These are phyloP conservation scores for Peronospora belbahrii DNA, from an alignment of 352 stramenopile genomes.

Conservation along the genomic window DNA sequence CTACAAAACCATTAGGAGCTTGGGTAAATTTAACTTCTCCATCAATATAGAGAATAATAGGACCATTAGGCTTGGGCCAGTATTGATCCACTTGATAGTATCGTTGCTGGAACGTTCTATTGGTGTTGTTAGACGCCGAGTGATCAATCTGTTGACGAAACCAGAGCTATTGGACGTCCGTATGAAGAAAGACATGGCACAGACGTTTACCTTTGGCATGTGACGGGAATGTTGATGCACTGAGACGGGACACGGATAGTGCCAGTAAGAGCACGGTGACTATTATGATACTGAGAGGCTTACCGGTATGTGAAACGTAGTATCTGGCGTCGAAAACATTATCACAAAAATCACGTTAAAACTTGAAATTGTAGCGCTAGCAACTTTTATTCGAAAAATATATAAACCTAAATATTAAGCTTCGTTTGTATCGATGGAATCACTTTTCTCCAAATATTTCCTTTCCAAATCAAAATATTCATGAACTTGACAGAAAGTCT, in stretches of 20 bases:
- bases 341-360: too few relatives aligned
- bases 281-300: too few relatives aligned
- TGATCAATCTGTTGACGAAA: slow-evolving; percentile 69
- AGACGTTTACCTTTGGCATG: slow-evolving; percentile 45
- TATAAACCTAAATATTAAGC: too few relatives aligned
- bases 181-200: slow-evolving; percentile 36
- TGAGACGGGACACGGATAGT: neutral
- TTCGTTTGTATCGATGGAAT: too few relatives aligned
- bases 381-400: too few relatives aligned
- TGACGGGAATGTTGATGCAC: slow-evolving; percentile 22
- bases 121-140: slow-evolving; percentile 25
- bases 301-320: too few relatives aligned
- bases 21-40: slow-evolving; percentile 64
- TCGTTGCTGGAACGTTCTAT: slow-evolving; percentile 58
- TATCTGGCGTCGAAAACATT: too few relatives aligned
- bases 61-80: slow-evolving; percentile 41
- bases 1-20: slow-evolving; percentile 54
- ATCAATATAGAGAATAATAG: slow-evolving; percentile 82
- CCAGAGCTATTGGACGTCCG: slow-evolving; percentile 40
- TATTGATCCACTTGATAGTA: slow-evolving; percentile 69
- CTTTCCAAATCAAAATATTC: too few relatives aligned
- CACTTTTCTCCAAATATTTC: neutral
- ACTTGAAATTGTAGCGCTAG: too few relatives aligned
- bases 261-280: too few relatives aligned
- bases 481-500: too few relatives aligned